phyloP scores from a whole-genome alignment of 495 filamentous ascomycete species.

The Tuber aestivum region DNA sequence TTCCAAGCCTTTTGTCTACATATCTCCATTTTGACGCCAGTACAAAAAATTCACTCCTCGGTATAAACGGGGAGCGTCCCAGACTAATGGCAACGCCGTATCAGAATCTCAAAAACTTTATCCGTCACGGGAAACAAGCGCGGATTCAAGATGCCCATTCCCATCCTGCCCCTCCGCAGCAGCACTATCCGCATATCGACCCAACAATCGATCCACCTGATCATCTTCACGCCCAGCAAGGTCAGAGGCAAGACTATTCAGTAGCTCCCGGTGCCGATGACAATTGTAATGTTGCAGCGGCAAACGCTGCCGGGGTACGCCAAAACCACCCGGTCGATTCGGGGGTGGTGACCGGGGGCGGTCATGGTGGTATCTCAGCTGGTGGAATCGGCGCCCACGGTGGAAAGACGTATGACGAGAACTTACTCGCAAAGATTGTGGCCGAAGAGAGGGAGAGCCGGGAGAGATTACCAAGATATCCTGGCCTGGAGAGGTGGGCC shows the following conservation, averaged over 20 bases:
- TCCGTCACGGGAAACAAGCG: slow-evolving; percentile 93
- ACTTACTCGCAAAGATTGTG: slow-evolving; percentile 73
- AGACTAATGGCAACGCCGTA: slow-evolving; percentile 43
- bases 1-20: not conserved
- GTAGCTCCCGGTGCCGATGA: slow-evolving; percentile 51
- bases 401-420: slow-evolving; percentile 56
- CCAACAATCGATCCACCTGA: slow-evolving; percentile 48
- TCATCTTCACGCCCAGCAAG: slow-evolving; percentile 45
- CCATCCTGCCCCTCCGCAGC: slow-evolving; percentile 51
- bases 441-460: slow-evolving; percentile 81
- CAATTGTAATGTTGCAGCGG: slow-evolving; percentile 56
- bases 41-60: not conserved
- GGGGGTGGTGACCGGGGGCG: slow-evolving; percentile 36
- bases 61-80: not conserved
- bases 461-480: slow-evolving; percentile 83
- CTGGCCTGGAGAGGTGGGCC: slow-evolving; percentile 84
- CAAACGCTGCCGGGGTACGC: slow-evolving; percentile 51
- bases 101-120: slow-evolving; percentile 92
- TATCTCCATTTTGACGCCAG: not conserved
- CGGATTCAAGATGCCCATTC: slow-evolving; percentile 54
- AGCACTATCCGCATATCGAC: slow-evolving; percentile 55
- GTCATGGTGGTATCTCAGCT: slow-evolving; percentile 25
- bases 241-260: slow-evolving; percentile 51
- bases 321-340: slow-evolving; percentile 47
- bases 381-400: slow-evolving; percentile 42